Evolutionary conservation across 2,329 filamentous ascomycete genomes (phyloP), one percentile per base, ranked within the genome.

Genomic region (Ceratocystis ficicola): DNA sequence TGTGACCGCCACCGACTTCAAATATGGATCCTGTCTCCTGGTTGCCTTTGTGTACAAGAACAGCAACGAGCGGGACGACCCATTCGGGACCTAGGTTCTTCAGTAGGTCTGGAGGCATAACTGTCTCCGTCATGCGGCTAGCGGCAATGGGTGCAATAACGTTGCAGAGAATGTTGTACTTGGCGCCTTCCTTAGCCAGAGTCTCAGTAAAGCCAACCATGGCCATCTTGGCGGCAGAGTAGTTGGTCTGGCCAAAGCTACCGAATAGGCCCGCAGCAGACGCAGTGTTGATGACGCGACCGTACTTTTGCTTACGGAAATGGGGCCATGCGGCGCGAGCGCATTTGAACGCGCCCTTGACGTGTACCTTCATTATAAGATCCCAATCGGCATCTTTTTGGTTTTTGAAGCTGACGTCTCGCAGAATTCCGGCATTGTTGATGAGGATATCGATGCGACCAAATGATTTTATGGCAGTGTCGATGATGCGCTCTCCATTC

Each of bases 281-380:
- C 46, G 93, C 86, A 28, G 94, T 97, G 82, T 95, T 97, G 79
- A 99, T 96, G 71, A 99, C 82, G 72, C 94, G 86, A 69, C 94
- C 94, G 75, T 90, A 99, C 84, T 96, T 97, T 79, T 99, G 94
- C 80, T 97, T 97, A 74, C 93, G 85, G 83, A 99, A 97, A 77
- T 97, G 82, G 68, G 93, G 91, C 93, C 94, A 99, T 64, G 94
- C 94, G 69, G 94, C 94, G 76, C 86, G 87, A 68, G 94, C 83
- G 76, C 90, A 95, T 84, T 96, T 97, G 83, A 95, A 99, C 73
- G 91, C 87, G 71, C 94, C 94, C 74, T 86, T 88, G 72, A 96
- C 86, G 77, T 99, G 93, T 67, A 97, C 93, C 75, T 86, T 87
- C 77, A 93, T 89, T 75, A 96, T 89, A 71, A 96, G 79, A 75